phyloP scores from a whole-genome alignment of 495 filamentous ascomycete genomes.

The Talaromyces adpressus region DNA sequence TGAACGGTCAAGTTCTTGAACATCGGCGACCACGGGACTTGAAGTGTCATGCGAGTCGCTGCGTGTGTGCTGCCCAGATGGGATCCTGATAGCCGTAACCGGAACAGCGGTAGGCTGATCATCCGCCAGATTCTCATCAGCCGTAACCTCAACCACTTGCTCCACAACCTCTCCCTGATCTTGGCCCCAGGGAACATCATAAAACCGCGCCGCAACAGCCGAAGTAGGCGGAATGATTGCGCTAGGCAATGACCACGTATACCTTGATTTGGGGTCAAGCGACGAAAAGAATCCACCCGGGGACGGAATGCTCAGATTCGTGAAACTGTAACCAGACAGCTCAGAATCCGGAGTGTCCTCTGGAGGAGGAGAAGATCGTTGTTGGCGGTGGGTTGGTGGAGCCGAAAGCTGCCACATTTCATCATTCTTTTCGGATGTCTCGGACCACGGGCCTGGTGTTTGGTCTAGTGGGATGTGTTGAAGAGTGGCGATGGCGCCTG shows the following conservation, averaged over 20 bases:
- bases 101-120: conserved; percentile 37
- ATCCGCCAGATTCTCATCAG: conserved; percentile 29
- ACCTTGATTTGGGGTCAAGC: conserved; percentile 59
- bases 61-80: conserved; percentile 17
- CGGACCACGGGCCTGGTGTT: conserved; percentile 35
- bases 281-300: conserved; percentile 88
- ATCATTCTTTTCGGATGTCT: conserved; percentile 39
- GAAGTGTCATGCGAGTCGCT: conserved; percentile 17
- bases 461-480: conserved; percentile 61
- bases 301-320: conserved; percentile 74
- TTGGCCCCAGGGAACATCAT: conserved; percentile 65
- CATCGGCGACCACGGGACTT: conserved; percentile 23
- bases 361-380: conserved; percentile 17
- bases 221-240: conserved; percentile 57
- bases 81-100: conserved; percentile 45
- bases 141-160: conserved; percentile 56
- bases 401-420: conserved; percentile 37
- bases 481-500: conserved; percentile 69
- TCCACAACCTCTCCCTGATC: conserved; percentile 51
- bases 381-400: conserved; percentile 10
- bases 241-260: conserved; percentile 62
- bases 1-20: conserved; percentile 29
- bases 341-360: conserved; percentile 40
- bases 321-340: conserved; percentile 49
- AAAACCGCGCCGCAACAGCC: conserved; percentile 77